These are phyloP conservation scores for Cinnamomum chago DNA, from an alignment of 164 flowering plant species.

Conservation along the genomic window DNA sequence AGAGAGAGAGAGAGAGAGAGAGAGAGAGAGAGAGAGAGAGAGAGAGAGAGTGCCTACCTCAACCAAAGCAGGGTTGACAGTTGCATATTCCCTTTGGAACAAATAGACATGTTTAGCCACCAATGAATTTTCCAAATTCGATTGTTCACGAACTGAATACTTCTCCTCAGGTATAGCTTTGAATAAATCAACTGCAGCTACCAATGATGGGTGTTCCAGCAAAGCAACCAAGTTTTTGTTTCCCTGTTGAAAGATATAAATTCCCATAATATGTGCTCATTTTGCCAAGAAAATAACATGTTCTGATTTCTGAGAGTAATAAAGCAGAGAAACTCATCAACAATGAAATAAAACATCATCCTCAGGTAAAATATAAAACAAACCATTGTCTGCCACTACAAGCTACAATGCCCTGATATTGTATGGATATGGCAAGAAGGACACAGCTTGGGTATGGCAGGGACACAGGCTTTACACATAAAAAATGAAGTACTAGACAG, in stretches of 20 bases:
- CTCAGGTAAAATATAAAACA: not conserved
- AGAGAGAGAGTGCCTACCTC: constrained; percentile 40
- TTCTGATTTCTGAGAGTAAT: too few relatives aligned
- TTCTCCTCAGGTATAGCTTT: constrained; percentile 45
- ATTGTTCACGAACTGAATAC: constrained; percentile 31
- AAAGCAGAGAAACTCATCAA: not conserved
- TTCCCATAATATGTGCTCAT: too few relatives aligned
- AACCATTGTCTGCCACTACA: not conserved
- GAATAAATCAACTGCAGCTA: constrained; percentile 48
- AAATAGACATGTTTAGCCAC: constrained; percentile 57
- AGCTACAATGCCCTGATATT: too few relatives aligned
- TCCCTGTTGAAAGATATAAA: constrained; percentile 28
- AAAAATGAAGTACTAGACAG: too few relatives aligned
- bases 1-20: not conserved
- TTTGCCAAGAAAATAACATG: too few relatives aligned
- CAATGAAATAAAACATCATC: not conserved
- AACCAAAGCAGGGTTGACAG: constrained; percentile 73
- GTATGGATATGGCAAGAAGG: too few relatives aligned
- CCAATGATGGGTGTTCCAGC: constrained; percentile 53
- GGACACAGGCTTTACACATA: too few relatives aligned
- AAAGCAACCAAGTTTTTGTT: constrained; percentile 33
- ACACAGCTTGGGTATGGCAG: too few relatives aligned
- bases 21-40: not conserved
- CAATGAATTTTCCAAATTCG: constrained; percentile 15
- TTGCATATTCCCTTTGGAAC: constrained; percentile 95